A percentile compares a stretch with the other conserved stretches of the same genome.
Evolutionary conservation across 768 basidiomycete genomes (phyloP).

Genomic region (Lactifluus pinguis): DNA sequence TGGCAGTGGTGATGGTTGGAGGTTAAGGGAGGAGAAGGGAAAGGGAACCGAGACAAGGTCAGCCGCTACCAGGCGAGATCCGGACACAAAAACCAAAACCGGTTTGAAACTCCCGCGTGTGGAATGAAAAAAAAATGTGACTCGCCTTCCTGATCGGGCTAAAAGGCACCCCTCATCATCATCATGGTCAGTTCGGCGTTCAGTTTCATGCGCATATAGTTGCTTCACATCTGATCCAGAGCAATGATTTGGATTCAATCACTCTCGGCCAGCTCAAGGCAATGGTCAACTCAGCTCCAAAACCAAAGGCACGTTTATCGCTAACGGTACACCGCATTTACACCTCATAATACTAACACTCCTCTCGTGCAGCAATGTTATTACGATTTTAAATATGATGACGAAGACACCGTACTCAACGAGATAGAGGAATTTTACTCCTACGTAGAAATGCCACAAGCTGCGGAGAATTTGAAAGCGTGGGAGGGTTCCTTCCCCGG

Average conservation of each 20-base stretch:
- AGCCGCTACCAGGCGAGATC: slow-evolving; percentile 14
- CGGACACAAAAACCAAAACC: slow-evolving; percentile 19
- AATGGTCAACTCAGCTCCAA: slow-evolving; percentile 58
- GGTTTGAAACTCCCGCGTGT: slow-evolving; percentile 8
- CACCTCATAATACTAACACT: background rate
- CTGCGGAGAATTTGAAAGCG: slow-evolving; percentile 76
- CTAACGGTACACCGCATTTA: background rate
- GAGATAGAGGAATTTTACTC: slow-evolving; percentile 98
- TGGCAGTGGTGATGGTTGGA: slow-evolving; percentile 23
- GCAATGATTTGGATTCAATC: slow-evolving; percentile 53
- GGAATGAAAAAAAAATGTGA: slow-evolving; percentile 1
- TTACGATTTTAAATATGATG: slow-evolving; percentile 91
- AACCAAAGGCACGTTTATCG: slow-evolving; percentile 53
- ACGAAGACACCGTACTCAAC: slow-evolving; percentile 91
- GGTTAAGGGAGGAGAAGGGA: slow-evolving; percentile 21
- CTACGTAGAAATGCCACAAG: slow-evolving; percentile 90
- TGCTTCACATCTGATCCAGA: background rate
- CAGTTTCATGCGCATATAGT: background rate
- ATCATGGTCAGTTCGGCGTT: slow-evolving; percentile 6
- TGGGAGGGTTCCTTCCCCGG: slow-evolving; percentile 79
- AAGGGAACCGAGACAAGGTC: slow-evolving; percentile 19
- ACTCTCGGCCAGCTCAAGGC: slow-evolving; percentile 74
- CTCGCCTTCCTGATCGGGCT: slow-evolving; percentile 2
- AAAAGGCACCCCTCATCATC: background rate
- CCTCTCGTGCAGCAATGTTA: slow-evolving; percentile 54